Evolutionary conservation across 305 asterid species (phyloP), one percentile per base, ranked within the genome.

Genomic region (Withania somnifera): DNA sequence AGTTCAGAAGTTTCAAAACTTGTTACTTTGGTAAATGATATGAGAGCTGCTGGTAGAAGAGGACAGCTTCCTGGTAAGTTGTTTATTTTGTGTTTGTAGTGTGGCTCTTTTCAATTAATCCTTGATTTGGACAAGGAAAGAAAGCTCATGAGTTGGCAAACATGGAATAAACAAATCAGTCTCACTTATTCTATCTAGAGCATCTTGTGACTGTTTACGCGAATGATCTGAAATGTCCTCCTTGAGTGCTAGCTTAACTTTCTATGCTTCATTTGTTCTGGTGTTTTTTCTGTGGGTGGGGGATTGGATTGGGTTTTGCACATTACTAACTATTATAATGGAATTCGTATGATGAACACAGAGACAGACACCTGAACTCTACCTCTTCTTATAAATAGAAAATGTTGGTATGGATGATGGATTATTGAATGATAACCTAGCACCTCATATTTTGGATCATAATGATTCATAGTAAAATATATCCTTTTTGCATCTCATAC

Each of bases 31-130:
- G 97, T 90, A 84, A 89, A 89, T 89, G 98, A 90, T 84, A 86
- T 91, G 89, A 93, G 98, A 91, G 88, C 88, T 89, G 88, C 97
- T 79, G 98, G 98, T 79, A 92, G 85, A 91, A 90, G 90, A 83
- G 97, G 97, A 73, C 92, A 93, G 84, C 82, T 95, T 86, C 93
- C 86, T 87, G 97, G 98, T 90, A 90, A 90, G 92, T 88, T 50
- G 83, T 80, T 80, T 52, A 15, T 17, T 69, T 19, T 17, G 34
- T 50, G 61, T 47, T 42, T 73, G 24, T 24, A 26, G 20, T 73
- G 79, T 73, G 42, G 32, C 78, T 13, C 57, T 71, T 66, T 26
- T 66, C 76, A 66, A 66, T 60, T 0, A 66, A 66, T 4, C 50
- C 71, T 63, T 63, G 71, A 63, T 63, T 63, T 30, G 45, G 15